Evolutionary conservation across 2,329 filamentous ascomycete species (phyloP).

Genomic region (Chalaropsis thielavioides): DNA sequence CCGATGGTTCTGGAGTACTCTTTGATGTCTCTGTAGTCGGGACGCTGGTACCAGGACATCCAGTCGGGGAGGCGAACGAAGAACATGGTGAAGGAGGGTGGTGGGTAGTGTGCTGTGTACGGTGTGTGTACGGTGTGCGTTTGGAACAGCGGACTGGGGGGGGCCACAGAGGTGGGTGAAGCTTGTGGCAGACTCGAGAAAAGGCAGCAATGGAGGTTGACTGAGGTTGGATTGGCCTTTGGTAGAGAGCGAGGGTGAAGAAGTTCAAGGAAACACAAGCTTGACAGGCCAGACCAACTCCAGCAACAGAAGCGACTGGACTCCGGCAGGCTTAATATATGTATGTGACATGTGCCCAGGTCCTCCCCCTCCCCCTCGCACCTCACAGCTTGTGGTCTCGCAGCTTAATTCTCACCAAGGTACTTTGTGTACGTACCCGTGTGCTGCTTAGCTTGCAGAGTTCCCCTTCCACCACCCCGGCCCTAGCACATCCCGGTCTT

Average conservation of each 20-base stretch:
- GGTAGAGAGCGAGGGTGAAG: neutral
- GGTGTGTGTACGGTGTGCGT: no score
- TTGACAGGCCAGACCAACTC: neutral
- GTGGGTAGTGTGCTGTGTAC: no score
- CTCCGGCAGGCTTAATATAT: neutral
- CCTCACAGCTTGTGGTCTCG: neutral
- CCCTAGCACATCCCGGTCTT: neutral
- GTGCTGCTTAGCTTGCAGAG: neutral
- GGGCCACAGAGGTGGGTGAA: neutral
- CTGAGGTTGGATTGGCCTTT: neutral
- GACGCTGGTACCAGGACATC: conserved; percentile 36
- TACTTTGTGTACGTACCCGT: neutral
- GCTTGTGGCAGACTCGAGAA: neutral
- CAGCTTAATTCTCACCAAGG: neutral
- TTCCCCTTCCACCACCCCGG: no score
- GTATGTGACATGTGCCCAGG: no score
- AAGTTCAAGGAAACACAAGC: neutral
- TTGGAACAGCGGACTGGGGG: neutral
- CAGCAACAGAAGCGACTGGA: neutral
- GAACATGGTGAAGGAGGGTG: conserved; percentile 13
- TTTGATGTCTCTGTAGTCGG: conserved; percentile 34
- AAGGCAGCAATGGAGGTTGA: neutral
- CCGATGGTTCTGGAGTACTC: conserved; percentile 29
- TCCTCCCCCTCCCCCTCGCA: no score
- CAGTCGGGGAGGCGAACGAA: conserved; percentile 23